Base-by-base conservation (phyloP, 1,284 basidiomycete genomes). In the Ceratobasidium sp. region DNA sequence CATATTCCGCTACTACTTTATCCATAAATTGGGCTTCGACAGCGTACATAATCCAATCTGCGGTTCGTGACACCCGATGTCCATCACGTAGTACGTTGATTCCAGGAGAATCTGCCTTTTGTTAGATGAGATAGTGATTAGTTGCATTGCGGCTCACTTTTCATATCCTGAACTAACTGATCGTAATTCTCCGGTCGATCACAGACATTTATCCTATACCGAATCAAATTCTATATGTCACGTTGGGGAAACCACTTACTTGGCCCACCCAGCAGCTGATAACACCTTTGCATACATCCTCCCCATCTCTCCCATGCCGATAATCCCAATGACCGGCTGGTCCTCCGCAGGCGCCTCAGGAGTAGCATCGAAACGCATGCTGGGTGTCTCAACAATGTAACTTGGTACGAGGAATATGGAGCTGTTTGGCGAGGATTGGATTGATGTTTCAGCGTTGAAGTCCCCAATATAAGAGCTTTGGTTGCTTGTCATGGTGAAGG, bases 281-380 rank as follows among this genome's bases (percentile, higher is more conserved):
- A 98, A 82, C 45, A 83, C 79, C 42, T 85, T 85, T 0, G 95
- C 94, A 78, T 98, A 99, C 90, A 99, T 92, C 74, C 84, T 84
- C 3, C 96, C 96, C 96, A 98, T 99, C 71, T 94, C 86, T 3
- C 93, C 93, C 93, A 96, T 95, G 0, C 93, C 93, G 71, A 95
- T 95, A 64, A 96, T 81, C 4, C 93, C 93, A 49, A 96, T 90
- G 0, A 85, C 84, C 3, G 92, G 92, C 74, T 94, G 91, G 45
- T 82, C 78, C 42, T 86, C 81, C 3, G 79, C 56, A 2, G 85
- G 83, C 7, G 81, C 79, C n/a, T 80, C 76, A 0, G 89, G 87
- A 0, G 82, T 64, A 15, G 47, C 60, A 22, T 64, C 47, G 22
- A 52, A 64, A 15, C 47, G 31, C 60, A 64, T 64, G 13, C 17